A percentile compares a stretch with the other conserved stretches of the same genome.
phyloP scores from a whole-genome alignment of 805 yeast species.

The Hanseniaspora jakobsenii region DNA sequence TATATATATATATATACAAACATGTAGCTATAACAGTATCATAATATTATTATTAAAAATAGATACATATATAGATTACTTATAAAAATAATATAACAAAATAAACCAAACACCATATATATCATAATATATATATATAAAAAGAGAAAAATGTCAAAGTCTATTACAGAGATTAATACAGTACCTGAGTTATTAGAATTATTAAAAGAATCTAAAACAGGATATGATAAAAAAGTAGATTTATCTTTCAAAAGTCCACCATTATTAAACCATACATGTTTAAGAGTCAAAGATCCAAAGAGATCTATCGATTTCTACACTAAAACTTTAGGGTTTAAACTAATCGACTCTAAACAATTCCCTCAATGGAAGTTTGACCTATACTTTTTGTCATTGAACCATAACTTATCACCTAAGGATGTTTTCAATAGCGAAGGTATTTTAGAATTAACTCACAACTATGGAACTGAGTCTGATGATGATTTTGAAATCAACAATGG shows the following conservation, averaged over 20 bases:
- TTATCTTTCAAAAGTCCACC: too few species aligned
- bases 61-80: too few species aligned
- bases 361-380: slow-evolving; percentile 50
- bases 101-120: too few species aligned
- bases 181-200: neutral
- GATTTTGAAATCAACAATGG: slow-evolving; percentile 61
- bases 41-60: too few species aligned
- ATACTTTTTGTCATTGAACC: slow-evolving; percentile 47
- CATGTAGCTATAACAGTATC: too few species aligned
- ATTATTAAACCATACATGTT: slow-evolving; percentile 52
- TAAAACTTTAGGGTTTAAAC: slow-evolving; percentile 60
- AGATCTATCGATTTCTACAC: slow-evolving; percentile 61
- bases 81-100: too few species aligned
- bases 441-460: slow-evolving; percentile 70
- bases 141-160: neutral
- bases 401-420: slow-evolving; percentile 27
- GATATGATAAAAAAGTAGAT: neutral
- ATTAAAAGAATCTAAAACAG: neutral
- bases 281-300: slow-evolving; percentile 74
- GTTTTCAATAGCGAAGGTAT: slow-evolving; percentile 41
- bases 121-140: too few species aligned
- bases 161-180: neutral
- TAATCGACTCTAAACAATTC: slow-evolving; percentile 40
- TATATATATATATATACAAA: too few species aligned
- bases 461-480: slow-evolving; percentile 54